Conservation (phyloP, 331 rosid genomes). For the Quercus lobata region DNA sequence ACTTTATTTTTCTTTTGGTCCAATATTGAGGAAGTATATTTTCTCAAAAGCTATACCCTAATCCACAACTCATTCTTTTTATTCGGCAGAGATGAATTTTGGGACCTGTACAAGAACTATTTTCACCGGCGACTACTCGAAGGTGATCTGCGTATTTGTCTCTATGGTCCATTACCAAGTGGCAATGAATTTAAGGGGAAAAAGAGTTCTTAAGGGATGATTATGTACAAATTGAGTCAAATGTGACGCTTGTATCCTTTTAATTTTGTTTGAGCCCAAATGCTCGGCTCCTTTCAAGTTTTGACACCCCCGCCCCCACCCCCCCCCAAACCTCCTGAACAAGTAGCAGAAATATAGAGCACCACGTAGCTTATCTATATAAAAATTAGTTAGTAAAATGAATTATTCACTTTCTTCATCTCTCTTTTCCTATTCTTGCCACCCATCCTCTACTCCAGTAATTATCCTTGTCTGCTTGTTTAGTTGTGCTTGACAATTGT, state of each 20-base stretch:
- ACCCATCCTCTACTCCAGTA: too few relatives aligned
- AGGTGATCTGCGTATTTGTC: conserved; percentile 56
- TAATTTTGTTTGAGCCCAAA: background rate
- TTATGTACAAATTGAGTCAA: background rate
- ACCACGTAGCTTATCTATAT: too few relatives aligned
- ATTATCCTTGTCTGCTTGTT: too few relatives aligned
- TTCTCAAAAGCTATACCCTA: background rate
- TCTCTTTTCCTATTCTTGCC: too few relatives aligned
- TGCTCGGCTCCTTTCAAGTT: background rate
- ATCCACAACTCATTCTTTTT: background rate
- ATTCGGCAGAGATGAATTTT: conserved; percentile 76
- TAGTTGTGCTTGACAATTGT: too few relatives aligned
- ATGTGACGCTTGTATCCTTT: background rate
- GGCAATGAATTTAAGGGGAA: conserved; percentile 29
- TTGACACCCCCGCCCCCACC: too few relatives aligned
- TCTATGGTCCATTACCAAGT: conserved; percentile 49
- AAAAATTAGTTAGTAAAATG: too few relatives aligned
- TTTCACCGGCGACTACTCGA: conserved; percentile 56
- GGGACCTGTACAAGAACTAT: conserved; percentile 77
- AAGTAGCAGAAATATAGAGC: too few relatives aligned
- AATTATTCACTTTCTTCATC: too few relatives aligned
- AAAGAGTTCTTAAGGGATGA: conserved; percentile 23
- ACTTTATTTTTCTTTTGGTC: background rate
- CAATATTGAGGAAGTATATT: background rate
- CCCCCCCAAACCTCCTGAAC: too few relatives aligned